phyloP scores from a whole-genome alignment of 1,284 basidiomycete species.

The Porphyrellus sp. region DNA sequence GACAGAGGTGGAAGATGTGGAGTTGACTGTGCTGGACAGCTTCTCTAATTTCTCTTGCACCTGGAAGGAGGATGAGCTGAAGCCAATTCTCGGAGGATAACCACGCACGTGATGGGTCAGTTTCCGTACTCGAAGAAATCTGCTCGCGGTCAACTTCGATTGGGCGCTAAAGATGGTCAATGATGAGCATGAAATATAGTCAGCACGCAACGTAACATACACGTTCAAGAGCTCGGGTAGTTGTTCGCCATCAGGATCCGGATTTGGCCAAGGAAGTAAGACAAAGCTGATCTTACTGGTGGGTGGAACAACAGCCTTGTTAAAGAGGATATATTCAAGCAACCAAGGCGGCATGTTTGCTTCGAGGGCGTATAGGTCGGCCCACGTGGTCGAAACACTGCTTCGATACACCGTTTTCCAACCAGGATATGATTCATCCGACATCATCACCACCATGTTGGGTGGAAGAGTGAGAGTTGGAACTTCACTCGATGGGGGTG shows the following conservation, averaged over 20 bases:
- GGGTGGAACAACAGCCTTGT: slow-evolving; percentile 51
- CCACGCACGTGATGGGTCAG: slow-evolving; percentile 73
- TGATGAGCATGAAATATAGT: slow-evolving; percentile 12
- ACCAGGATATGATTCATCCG: slow-evolving; percentile 78
- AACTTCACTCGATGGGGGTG: slow-evolving; percentile 70
- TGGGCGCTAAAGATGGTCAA: slow-evolving; percentile 49
- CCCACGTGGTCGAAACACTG: slow-evolving; percentile 57
- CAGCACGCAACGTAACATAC: slow-evolving; percentile 4
- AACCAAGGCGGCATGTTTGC: slow-evolving; percentile 85
- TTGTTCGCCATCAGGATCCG: slow-evolving; percentile 51
- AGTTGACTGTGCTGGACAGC: slow-evolving; percentile 31
- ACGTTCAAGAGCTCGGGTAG: slow-evolving; percentile 72
- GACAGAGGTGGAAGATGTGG: slow-evolving; percentile 30
- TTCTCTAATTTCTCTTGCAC: slow-evolving; percentile 86
- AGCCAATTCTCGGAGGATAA: background rate
- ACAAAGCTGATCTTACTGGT: slow-evolving; percentile 84
- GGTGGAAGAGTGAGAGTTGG: slow-evolving; percentile 66
- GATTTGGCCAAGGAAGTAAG: slow-evolving; percentile 71
- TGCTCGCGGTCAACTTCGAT: slow-evolving; percentile 84
- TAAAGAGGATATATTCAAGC: slow-evolving; percentile 79
- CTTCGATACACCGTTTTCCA: slow-evolving; percentile 82
- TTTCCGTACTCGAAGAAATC: slow-evolving; percentile 83
- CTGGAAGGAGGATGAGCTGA: slow-evolving; percentile 38
- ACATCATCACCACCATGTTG: slow-evolving; percentile 72
- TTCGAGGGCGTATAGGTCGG: slow-evolving; percentile 71